Conservation (phyloP, 73 alveolate species). For the Paraurostyla sp. region DNA sequence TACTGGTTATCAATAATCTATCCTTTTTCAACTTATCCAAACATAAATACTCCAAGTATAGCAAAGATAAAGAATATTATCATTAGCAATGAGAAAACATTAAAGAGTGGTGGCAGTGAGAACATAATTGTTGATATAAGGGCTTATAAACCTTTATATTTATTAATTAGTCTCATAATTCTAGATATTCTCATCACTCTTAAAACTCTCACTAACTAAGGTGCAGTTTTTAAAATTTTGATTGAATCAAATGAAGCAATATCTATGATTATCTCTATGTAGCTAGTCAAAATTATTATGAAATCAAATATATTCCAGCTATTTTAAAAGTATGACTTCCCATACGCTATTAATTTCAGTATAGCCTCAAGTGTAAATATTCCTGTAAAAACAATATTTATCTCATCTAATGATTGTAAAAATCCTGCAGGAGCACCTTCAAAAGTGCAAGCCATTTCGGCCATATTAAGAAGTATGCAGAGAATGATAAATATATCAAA, state of each 20-base stretch:
- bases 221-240: neutral
- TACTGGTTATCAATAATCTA: slow-evolving; percentile 65
- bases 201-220: slow-evolving; percentile 64
- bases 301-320: slow-evolving; percentile 94
- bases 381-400: slow-evolving; percentile 78
- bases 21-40: slow-evolving; percentile 59
- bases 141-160: slow-evolving; percentile 81
- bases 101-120: slow-evolving; percentile 91
- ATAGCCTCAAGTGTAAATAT: slow-evolving; percentile 85
- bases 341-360: slow-evolving; percentile 83
- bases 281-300: slow-evolving; percentile 72
- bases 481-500: slow-evolving; percentile 91
- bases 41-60: slow-evolving; percentile 92
- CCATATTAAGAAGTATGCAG: slow-evolving; percentile 90
- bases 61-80: slow-evolving; percentile 92
- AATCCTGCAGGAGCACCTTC: slow-evolving; percentile 78
- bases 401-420: slow-evolving; percentile 47
- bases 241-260: too few relatives aligned
- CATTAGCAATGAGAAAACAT: slow-evolving; percentile 88
- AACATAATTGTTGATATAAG: slow-evolving; percentile 83
- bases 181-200: slow-evolving; percentile 84
- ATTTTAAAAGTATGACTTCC: slow-evolving; percentile 84
- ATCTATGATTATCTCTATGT: neutral
- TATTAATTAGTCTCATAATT: slow-evolving; percentile 77
- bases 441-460: slow-evolving; percentile 87